Conservation (phyloP, 179 eudicot genomes). For the Carnegiea gigantea region DNA sequence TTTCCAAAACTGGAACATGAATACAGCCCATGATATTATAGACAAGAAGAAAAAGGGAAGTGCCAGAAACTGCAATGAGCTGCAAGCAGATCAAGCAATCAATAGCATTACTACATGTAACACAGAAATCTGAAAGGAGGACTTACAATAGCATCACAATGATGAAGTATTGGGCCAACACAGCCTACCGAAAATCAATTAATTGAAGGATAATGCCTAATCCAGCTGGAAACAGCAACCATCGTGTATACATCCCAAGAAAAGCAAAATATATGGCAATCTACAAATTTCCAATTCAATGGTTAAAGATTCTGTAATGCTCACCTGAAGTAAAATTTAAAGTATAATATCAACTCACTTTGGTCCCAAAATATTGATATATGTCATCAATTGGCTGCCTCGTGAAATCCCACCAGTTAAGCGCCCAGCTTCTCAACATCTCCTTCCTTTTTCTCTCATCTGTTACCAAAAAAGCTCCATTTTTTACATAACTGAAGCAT, state of each 20-base stretch:
- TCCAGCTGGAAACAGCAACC: conserved; percentile 88
- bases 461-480: conserved; percentile 31
- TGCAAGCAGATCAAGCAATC: conserved; percentile 32
- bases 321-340: neutral
- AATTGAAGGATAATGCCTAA: conserved; percentile 64
- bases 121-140: neutral
- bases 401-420: conserved; percentile 76
- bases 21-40: conserved; percentile 77
- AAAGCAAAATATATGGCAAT: conserved; percentile 88
- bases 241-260: conserved; percentile 88
- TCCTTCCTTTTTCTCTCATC: conserved; percentile 80
- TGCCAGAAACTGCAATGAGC: conserved; percentile 66
- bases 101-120: conserved; percentile 13
- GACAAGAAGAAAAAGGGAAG: conserved; percentile 72
- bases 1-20: conserved; percentile 95
- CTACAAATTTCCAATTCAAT: conserved; percentile 37
- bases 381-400: conserved; percentile 85
- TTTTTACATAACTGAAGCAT: conserved; percentile 10
- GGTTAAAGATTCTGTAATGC: conserved; percentile 7
- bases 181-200: conserved; percentile 73
- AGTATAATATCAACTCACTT: conserved; percentile 43
- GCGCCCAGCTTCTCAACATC: conserved; percentile 78
- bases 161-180: neutral
- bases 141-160: neutral
- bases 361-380: conserved; percentile 76